Evolutionary conservation across 192 early-diverging fungal species (phyloP), one percentile per base, ranked within the genome.

Genomic region (Allomyces macrogynus): DNA sequence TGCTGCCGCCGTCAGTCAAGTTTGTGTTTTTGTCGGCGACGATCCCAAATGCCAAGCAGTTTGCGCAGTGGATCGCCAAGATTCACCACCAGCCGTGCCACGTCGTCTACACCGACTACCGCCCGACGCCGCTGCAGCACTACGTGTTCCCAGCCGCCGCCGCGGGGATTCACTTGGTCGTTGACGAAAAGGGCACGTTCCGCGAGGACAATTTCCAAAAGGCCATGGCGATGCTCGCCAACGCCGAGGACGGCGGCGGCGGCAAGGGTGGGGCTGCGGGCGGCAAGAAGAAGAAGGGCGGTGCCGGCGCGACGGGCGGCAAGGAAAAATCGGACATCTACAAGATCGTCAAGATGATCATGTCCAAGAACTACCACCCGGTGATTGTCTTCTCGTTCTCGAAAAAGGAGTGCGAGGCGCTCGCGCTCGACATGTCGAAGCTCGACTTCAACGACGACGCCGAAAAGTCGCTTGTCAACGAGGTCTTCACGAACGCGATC

Each of bases 11-110:
- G 69, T 87, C 89, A 49, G 91, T 95, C 32, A 87, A 86, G 64
- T 89, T 86, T 76, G 93, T 93, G 27, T 95, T 98, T 68, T 79
- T 98, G 61, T 98, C 95, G 8, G 95, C 93, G 44, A 98, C 95
- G 12, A 98, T 98, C 68, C 95, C 95, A 27, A 98, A 98, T 65
- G 92, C 95, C 10, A 89, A 94, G 85, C 88, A 98, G 72, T 98
- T 98, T 80, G 93, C 95, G 24, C 88, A 96, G 77, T 98, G 95
- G 95, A 94, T 98, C 67, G 87, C 86, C 68, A 90, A 88, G 67
- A 87, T 90, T 27, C 89, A 98, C 77, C 80, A 89, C 67, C 92
- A 94, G 74, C 88, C 92, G n/a, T 96, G 93, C 75, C 93, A 98
- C 68, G 91, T 98, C 65, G 93, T 98, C 4, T 96, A 94, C 73